Base-by-base conservation (phyloP, 495 filamentous ascomycete genomes). In the Physcia stellaris region DNA sequence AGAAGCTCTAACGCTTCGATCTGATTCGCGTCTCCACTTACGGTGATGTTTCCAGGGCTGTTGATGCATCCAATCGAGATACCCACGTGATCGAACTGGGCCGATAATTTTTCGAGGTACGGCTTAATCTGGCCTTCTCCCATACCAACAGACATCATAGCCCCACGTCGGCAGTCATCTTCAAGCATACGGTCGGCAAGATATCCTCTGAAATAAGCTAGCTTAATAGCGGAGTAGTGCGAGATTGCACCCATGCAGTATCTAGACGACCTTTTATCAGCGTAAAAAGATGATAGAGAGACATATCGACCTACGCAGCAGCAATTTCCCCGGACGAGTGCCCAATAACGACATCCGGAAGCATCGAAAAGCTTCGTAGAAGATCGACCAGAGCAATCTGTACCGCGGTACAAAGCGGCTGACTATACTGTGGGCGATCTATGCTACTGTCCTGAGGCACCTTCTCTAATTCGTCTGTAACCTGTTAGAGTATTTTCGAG, bases 261-360 rank as follows among this genome's bases (percentile, higher is more conserved):
- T n/a, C n/a, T n/a, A n/a, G n/a, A n/a, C n/a, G n/a, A n/a, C n/a
- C n/a, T n/a, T n/a, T n/a, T n/a, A n/a, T n/a, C n/a, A n/a, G n/a
- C n/a, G n/a, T n/a, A n/a, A n/a, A n/a, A n/a, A n/a, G n/a, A n/a
- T n/a, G n/a, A n/a, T n/a, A n/a, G n/a, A 59, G 1, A 49, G 51
- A 19, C 46, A 48, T 16, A 54, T 45, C 35, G 13, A 58, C 52
- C 39, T 60, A 66, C 0, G 60, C 60, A 6, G 61, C 62, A 3
- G 60, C 58, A 24, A 64, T 63, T 32, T 66, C 62, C 2, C 61
- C 61, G 16, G 49, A 55, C 1, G 60, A 64, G 35, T 66, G 61
- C 0, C 61, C 56, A 1, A 52, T 45, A 0, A 64, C 60, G 0
- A 60, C 51, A 12, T 32, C 17, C 0, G 62, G 58, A 1, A 18